Evolutionary conservation across 2,329 filamentous ascomycete genomes (phyloP), one percentile per base, ranked within the genome.

Genomic region (Dothideomycetes sp.): DNA sequence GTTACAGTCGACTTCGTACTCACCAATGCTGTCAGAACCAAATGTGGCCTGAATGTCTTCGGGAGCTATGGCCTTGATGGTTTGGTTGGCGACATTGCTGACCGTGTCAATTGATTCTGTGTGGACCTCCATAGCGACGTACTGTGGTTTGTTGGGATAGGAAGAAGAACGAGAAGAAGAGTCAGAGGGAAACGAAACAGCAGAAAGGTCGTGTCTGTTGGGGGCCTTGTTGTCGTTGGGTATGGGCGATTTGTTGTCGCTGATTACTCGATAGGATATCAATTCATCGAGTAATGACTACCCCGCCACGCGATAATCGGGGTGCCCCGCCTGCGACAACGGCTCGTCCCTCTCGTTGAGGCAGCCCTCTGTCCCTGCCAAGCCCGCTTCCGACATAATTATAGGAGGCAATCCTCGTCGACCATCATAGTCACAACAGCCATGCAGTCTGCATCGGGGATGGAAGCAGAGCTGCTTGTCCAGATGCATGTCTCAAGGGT

Each of bases 11-110:
- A 30, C 20, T 20, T 20, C 15, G 19, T 19, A 41, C 47, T 22
- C 56, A 66, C 65, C 65, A 45, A 64, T 75, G 52, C 71, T 75
- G 45, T 69, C 67, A 30, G 69, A 70, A 36, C 68, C 68, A 58
- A 76, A 76, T 9, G 68, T 69, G 4, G 60, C 48, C 54, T 76
- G 70, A 46, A 77, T 77, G 10, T 45, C 44, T 5, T 48, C 46
- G 3, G 36, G 31, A n/a, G 43, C 27, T 12, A 48, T 44, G 13
- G 24, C 25, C 20, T 42, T 46, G 25, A 39, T 36, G 16, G 3
- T 22, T 20, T 35, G 31, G 17, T 29, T 33, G 29, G 17, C 25
- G 17, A 30, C 17, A 24, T 25, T 34, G 34, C 23, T 33, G 17
- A 44, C n/a, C 3, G 34, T 39, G 23, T 44, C 41, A 18, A 37